phyloP scores from a whole-genome alignment of 2,329 filamentous ascomycete species.

The Lanzia echinophila region DNA sequence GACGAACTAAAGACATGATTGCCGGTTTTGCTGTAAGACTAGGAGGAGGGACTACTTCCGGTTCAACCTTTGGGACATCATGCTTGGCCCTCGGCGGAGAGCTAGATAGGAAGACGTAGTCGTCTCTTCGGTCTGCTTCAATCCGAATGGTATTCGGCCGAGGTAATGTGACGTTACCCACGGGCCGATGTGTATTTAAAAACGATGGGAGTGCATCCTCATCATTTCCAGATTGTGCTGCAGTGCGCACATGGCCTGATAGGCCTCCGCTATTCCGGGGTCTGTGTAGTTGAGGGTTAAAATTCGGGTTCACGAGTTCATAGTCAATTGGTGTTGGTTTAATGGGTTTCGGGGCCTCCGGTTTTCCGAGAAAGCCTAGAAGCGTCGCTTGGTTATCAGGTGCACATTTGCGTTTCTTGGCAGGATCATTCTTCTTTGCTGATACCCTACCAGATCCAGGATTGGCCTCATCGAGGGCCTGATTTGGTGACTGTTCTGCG shows the following conservation, averaged over 20 bases:
- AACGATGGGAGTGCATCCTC: background rate
- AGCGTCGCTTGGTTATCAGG: conserved; percentile 23
- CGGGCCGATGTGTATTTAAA: conserved; percentile 22
- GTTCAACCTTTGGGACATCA: conserved; percentile 4
- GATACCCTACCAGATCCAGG: background rate
- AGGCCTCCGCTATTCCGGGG: background rate
- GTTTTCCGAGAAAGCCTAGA: conserved; percentile 23
- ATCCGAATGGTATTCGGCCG: conserved; percentile 17
- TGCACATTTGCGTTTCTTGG: conserved; percentile 11
- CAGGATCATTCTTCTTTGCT: conserved; percentile 5
- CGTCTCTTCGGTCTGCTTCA: conserved; percentile 15
- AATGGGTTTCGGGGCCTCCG: background rate
- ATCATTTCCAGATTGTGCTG: background rate
- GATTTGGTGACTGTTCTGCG: conserved; percentile 24
- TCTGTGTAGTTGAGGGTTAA: conserved; percentile 1
- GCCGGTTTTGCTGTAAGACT: conserved; percentile 18
- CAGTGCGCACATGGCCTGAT: background rate
- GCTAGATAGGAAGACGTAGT: conserved; percentile 29
- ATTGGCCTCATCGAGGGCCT: conserved; percentile 17
- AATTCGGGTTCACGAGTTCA: background rate
- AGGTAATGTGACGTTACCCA: conserved; percentile 9
- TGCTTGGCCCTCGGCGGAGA: conserved; percentile 23
- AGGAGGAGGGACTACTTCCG: conserved; percentile 1
- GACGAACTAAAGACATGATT: conserved; percentile 21
- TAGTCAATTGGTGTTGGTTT: background rate